These are phyloP conservation scores for Dendrostoma leiphaemia DNA, from an alignment of 2,329 filamentous ascomycete genomes.

Conservation along the genomic window DNA sequence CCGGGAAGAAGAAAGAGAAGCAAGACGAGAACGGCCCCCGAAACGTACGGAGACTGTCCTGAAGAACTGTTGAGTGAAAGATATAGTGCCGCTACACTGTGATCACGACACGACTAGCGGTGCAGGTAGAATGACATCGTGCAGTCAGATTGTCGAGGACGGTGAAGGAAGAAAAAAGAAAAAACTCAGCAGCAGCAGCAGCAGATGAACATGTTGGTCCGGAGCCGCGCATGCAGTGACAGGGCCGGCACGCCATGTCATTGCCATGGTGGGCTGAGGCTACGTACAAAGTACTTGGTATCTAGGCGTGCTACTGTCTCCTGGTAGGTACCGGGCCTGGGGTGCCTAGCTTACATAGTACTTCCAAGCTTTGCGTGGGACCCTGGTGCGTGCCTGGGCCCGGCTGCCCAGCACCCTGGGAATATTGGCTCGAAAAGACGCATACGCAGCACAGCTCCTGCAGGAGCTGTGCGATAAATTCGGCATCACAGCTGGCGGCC, in stretches of 20 bases:
- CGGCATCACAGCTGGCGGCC: constrained; percentile 17
- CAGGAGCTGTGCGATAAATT: constrained; percentile 17
- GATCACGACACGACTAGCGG: constrained; percentile 3
- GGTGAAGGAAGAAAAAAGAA: background rate
- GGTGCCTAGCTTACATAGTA: too few relatives aligned
- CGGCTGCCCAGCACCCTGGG: too few relatives aligned
- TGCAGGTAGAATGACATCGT: background rate
- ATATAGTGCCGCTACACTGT: background rate
- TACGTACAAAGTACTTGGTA: too few relatives aligned
- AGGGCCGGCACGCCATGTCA: too few relatives aligned
- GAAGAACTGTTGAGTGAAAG: background rate
- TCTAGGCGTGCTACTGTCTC: too few relatives aligned
- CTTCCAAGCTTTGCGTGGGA: too few relatives aligned
- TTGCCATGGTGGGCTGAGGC: background rate
- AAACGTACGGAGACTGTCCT: background rate
- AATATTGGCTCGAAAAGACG: too few relatives aligned
- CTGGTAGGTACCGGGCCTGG: too few relatives aligned
- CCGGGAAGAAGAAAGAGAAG: background rate
- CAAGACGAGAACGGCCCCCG: background rate
- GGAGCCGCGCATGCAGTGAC: too few relatives aligned
- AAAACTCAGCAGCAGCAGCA: too few relatives aligned
- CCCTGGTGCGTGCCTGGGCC: too few relatives aligned
- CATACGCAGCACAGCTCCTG: constrained; percentile 1
- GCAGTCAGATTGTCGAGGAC: background rate
- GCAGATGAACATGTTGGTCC: too few relatives aligned